These are phyloP conservation scores for Puya raimondii DNA, from an alignment of 176 grass and related monocot species.

Conservation along the genomic window DNA sequence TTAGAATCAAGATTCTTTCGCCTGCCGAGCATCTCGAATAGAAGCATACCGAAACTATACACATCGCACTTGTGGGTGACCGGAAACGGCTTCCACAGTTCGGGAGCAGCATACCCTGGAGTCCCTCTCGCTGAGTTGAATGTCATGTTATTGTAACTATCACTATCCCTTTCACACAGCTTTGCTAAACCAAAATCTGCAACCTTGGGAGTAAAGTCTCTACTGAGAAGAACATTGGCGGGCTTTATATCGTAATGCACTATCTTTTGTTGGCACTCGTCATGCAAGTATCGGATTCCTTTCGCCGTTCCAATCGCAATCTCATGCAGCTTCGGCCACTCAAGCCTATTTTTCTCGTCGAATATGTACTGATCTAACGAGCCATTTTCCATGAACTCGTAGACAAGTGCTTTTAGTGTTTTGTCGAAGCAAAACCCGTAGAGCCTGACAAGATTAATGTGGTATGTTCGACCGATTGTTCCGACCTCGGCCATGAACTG, in stretches of 20 bases:
- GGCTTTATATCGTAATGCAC: slow-evolving; percentile 81
- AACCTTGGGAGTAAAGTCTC: slow-evolving; percentile 38
- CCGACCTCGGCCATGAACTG: slow-evolving; percentile 70
- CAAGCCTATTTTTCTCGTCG: slow-evolving; percentile 5
- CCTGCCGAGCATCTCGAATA: slow-evolving; percentile 59
- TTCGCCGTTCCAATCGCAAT: slow-evolving; percentile 43
- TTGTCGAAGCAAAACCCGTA: slow-evolving; percentile 66
- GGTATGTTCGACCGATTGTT: slow-evolving; percentile 54
- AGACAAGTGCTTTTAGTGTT: slow-evolving; percentile 40
- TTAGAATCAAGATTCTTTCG: slow-evolving; percentile 39
- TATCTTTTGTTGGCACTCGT: slow-evolving; percentile 56
- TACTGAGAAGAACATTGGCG: slow-evolving; percentile 48
- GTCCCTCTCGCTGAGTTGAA: slow-evolving; percentile 29
- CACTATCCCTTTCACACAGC: slow-evolving; percentile 39
- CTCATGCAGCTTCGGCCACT: slow-evolving; percentile 30
- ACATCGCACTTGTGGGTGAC: slow-evolving; percentile 66
- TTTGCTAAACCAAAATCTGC: slow-evolving; percentile 60
- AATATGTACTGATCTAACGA: slow-evolving; percentile 44
- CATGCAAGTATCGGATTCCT: slow-evolving; percentile 51
- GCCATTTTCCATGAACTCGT: slow-evolving; percentile 55
- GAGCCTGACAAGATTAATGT: slow-evolving; percentile 62
- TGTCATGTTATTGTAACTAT: slow-evolving; percentile 47
- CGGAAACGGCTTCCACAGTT: slow-evolving; percentile 55
- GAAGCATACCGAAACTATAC: slow-evolving; percentile 64
- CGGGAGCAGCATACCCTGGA: slow-evolving; percentile 56